phyloP scores from a whole-genome alignment of 1,284 basidiomycete genomes.

The Boletellus deceptivus region DNA sequence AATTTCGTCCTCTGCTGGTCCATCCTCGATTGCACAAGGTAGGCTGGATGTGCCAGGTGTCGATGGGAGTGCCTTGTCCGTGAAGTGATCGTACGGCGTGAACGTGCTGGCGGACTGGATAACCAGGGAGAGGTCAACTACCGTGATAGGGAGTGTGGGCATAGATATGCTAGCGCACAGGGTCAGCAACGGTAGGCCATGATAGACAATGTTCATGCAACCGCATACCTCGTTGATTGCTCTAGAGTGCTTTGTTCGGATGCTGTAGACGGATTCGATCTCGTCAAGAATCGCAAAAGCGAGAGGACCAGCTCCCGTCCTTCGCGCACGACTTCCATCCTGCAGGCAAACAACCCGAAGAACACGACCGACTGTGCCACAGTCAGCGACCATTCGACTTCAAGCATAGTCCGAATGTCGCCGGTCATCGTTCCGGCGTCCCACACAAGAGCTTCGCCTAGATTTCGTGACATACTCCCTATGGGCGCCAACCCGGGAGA shows the following conservation, averaged over 20 bases:
- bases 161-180: conserved; percentile 14
- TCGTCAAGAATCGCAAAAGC: neutral
- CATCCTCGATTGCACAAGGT: conserved; percentile 3
- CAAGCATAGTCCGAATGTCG: conserved; percentile 26
- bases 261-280: neutral
- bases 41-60: conserved; percentile 1
- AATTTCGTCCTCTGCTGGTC: conserved; percentile 4
- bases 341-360: conserved; percentile 38
- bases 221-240: conserved; percentile 12
- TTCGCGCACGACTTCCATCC: conserved; percentile 16
- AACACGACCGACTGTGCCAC: conserved; percentile 40
- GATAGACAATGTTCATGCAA: neutral
- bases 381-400: conserved; percentile 41
- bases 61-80: conserved; percentile 5
- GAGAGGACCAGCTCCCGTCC: conserved; percentile 7
- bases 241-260: neutral
- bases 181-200: conserved; percentile 1
- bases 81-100: conserved; percentile 3
- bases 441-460: conserved; percentile 15
- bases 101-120: conserved; percentile 12
- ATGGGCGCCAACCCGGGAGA: conserved; percentile 21
- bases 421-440: conserved; percentile 11
- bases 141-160: conserved; percentile 20
- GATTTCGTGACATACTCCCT: conserved; percentile 15
- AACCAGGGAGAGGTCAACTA: conserved; percentile 24